Evolutionary conservation across 257 asterid genomes (phyloP), one percentile per base, ranked within the genome.

Genomic region (Echium plantagineum): DNA sequence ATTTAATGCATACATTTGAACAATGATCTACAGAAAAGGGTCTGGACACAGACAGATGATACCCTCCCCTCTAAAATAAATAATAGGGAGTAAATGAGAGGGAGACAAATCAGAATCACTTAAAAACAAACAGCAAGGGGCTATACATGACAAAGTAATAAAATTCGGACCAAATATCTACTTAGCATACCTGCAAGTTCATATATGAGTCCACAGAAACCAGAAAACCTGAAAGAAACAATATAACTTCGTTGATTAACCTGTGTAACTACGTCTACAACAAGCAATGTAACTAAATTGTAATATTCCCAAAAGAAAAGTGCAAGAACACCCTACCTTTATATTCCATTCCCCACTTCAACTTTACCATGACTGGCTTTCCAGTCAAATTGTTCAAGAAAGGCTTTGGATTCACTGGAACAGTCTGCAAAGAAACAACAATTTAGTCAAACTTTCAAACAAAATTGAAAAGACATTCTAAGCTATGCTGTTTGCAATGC

Each of bases 261-360:
- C 15, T 59, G 59, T 51, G 21, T 7, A 55, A 20, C 28, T 28
- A 52, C 12, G 53, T 47, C 21, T 12, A 17, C 26, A 0, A 52
- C 51, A 70, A 19, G 22, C 12, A 53, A 5, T 9, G 49, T 49
- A 56, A 64, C 4, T 42, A 19, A 10, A 53, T 53, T 53, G 17
- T 4, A 42, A 10, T 42, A 42, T 42, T 53, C 28, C 18, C 17
- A 7, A 20, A 16, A 15, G 32, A 28, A 28, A 55, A 49, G 55
- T 31, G 24, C 20, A 59, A 42, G 65, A 48, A 24, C 56, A 54
- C 7, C 21, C 15, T 54, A 85, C 98, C 98, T 86, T 93, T 93
- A 78, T 93, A 89, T 66, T 88, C 95, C 94, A 93, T 86, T 65
- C 98, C 98, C 98, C 98, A 93, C 69, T 93, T 93, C 59, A 93